Conservation (phyloP, 306 rosid genomes). For the Aeschynomene evenia region DNA sequence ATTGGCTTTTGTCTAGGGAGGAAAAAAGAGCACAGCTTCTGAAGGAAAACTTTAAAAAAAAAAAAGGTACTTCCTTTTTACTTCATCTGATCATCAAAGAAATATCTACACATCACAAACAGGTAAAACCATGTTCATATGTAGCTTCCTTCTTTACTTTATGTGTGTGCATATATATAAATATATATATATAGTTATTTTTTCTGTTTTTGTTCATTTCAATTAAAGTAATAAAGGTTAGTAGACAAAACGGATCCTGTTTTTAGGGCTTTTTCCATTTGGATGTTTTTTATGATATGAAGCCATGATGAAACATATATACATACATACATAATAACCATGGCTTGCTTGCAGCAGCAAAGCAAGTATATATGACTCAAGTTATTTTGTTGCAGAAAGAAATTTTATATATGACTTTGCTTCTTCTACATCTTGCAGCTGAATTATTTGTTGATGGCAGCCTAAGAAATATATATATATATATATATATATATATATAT, state of each 20-base stretch:
- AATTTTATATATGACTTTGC: background rate
- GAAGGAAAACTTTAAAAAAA: slow-evolving; percentile 49
- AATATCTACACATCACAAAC: slow-evolving; percentile 50
- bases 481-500: background rate
- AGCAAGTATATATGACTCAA: slow-evolving; percentile 33
- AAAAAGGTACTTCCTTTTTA: slow-evolving; percentile 55
- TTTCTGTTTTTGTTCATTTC: slow-evolving; percentile 36
- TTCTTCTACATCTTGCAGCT: slow-evolving; percentile 41
- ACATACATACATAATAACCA: too few relatives aligned
- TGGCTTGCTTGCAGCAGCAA: slow-evolving; percentile 27
- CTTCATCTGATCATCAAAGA: slow-evolving; percentile 56
- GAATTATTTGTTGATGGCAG: slow-evolving; percentile 30
- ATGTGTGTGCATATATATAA: too few relatives aligned
- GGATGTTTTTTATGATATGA: slow-evolving; percentile 8
- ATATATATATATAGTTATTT: slow-evolving; percentile 33
- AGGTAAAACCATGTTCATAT: slow-evolving; percentile 50
- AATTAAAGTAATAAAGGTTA: slow-evolving; percentile 30
- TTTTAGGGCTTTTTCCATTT: slow-evolving; percentile 34
- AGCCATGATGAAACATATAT: slow-evolving; percentile 14
- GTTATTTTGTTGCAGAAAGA: slow-evolving; percentile 25
- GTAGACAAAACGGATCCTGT: slow-evolving; percentile 24
- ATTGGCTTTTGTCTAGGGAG: slow-evolving; percentile 41
- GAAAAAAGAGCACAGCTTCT: slow-evolving; percentile 41
- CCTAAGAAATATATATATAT: slow-evolving; percentile 20
- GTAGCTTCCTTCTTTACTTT: slow-evolving; percentile 36